Percentiles rank a stretch among this genome's conserved stretches.
These are phyloP conservation scores for Claviceps quebecensis DNA, from an alignment of 2,329 filamentous ascomycete species.

Conservation along the genomic window DNA sequence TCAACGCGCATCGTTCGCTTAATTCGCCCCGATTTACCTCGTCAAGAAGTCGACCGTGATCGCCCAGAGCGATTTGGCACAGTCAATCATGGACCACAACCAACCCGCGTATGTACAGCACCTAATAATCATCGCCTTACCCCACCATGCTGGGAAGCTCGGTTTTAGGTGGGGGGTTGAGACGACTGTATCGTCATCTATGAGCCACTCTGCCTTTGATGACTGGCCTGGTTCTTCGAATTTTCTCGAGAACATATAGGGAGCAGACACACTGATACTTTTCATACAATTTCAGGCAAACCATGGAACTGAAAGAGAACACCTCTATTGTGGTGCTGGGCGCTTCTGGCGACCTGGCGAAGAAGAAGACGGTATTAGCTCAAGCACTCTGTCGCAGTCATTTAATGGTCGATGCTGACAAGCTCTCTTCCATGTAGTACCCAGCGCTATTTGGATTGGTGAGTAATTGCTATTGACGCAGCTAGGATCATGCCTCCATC, in stretches of 20 bases:
- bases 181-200: neutral
- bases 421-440: conserved; percentile 43
- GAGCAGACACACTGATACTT: conserved; percentile 5
- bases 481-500: neutral
- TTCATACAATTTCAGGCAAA: conserved; percentile 33
- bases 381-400: conserved; percentile 1
- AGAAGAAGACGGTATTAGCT: conserved; percentile 88
- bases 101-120: conserved; percentile 7
- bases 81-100: conserved; percentile 8
- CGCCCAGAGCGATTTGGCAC: conserved; percentile 6
- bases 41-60: neutral
- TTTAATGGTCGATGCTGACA: conserved; percentile 10
- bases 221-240: neutral
- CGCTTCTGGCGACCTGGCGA: conserved; percentile 92
- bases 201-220: neutral
- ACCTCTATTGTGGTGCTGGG: conserved; percentile 93
- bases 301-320: conserved; percentile 95
- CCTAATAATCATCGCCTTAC: conserved; percentile 1
- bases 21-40: neutral
- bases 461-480: conserved; percentile 26
- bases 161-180: conserved; percentile 3
- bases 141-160: conserved; percentile 7
- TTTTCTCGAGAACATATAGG: neutral
- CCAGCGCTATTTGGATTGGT: conserved; percentile 94
- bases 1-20: neutral